Percentiles rank a stretch among this genome's conserved stretches.
Conservation (phyloP, 345 rosid genomes). For the Clausena lansium region DNA sequence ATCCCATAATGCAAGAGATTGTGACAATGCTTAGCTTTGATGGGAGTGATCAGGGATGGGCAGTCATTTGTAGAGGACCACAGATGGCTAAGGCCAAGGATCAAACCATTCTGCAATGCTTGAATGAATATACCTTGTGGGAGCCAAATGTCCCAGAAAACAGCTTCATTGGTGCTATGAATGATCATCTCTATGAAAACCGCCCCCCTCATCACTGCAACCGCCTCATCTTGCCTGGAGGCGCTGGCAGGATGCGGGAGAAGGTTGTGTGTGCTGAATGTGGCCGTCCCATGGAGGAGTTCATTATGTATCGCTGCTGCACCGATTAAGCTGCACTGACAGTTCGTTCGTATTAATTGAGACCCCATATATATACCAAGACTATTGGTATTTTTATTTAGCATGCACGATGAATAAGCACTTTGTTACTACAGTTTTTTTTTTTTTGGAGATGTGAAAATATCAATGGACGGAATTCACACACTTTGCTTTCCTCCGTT, state of each 20-base stretch:
- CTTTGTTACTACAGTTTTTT: neutral
- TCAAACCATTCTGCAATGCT: constrained; percentile 15
- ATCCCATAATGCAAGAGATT: constrained; percentile 52
- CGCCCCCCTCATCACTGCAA: constrained; percentile 48
- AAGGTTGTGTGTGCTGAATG: constrained; percentile 60
- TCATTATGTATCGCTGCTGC: constrained; percentile 64
- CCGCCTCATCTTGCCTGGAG: constrained; percentile 49
- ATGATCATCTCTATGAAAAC: constrained; percentile 24
- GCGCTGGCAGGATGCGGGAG: constrained; percentile 41
- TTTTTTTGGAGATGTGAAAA: neutral
- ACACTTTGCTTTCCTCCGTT: neutral
- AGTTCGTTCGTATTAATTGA: too few species aligned
- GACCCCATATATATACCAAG: too few species aligned
- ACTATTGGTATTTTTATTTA: too few species aligned
- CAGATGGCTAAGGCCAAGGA: constrained; percentile 45
- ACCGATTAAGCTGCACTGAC: constrained; percentile 27
- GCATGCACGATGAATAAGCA: neutral
- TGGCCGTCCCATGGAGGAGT: constrained; percentile 51
- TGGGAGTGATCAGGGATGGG: constrained; percentile 65
- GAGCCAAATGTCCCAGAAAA: neutral
- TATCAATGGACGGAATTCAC: neutral
- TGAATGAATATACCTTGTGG: constrained; percentile 32
- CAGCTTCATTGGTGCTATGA: constrained; percentile 47
- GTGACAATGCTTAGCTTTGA: constrained; percentile 54
- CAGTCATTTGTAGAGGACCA: constrained; percentile 34